Evolutionary conservation across 371 early-diverging fungal genomes (phyloP), one percentile per base, ranked within the genome.

Genomic region (Mortierella sp.): DNA sequence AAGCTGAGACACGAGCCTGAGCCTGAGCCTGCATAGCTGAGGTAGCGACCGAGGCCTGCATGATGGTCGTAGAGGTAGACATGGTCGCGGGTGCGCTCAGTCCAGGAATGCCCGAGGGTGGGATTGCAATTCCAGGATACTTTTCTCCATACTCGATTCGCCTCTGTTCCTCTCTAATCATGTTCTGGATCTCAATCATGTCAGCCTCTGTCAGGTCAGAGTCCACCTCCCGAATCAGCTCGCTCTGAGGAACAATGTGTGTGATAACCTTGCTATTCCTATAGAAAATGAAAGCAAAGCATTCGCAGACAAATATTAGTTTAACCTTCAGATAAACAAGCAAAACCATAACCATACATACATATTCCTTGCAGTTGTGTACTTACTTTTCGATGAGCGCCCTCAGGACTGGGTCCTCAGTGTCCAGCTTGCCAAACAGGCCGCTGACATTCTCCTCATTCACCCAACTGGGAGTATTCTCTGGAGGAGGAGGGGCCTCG

Each of bases 181-280:
- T 78, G 19, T 39, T 66, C 2, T 73, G 24, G 31, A 83, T 83
- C 22, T 83, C 83, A 24, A 69, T 34, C 75, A 75, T 52, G 29
- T 83, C 83, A 3, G 78, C 83, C 37, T 68, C 73, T 4, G 83
- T 78, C 73, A 83, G 52, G 45, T 83, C 83, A 14, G 83, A 83
- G 24, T 64, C 70, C 29, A 75, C 73, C 63, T 83, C 83, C 8
- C 75, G 72, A 31, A 78, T 61, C 24, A 83, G 64, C 4, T 83
- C 79, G 14, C 66, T 74, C 39, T 75, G 76, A 9, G 64, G 76
- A 5, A 73, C 64, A 29, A 83, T 24, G 2, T 26, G 34, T 1
- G 83, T 70, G 22, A 83, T 45, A 7, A 16, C 3, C 1, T 79
- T 53, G 7, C 24, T 39, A 40, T 83, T 72, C n/a, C 83, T 83